Conservation (phyloP, 176 grass and related monocot genomes). For the Rhynchospora tenuis region DNA sequence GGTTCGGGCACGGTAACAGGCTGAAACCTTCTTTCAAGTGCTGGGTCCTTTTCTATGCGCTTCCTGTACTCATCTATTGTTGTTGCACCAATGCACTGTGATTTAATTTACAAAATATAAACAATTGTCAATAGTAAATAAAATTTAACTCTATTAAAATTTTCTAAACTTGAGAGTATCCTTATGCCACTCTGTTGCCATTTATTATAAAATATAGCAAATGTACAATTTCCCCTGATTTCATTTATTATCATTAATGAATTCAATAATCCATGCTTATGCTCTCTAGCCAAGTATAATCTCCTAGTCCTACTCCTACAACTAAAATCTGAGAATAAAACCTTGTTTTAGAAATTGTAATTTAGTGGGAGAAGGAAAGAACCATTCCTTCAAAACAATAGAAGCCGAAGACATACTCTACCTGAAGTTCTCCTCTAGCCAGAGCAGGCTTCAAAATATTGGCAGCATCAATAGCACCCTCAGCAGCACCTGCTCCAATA, state of each 20-base stretch:
- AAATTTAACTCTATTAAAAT: not conserved
- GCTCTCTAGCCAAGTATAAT: not conserved
- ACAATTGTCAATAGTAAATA: conserved; percentile 11
- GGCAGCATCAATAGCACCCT: conserved; percentile 98
- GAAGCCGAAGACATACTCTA: conserved; percentile 23
- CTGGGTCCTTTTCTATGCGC: conserved; percentile 98
- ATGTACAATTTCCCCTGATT: not conserved
- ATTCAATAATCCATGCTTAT: not conserved
- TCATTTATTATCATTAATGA: not conserved
- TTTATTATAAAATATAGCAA: not conserved
- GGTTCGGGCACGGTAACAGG: conserved; percentile 96
- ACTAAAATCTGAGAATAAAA: not conserved
- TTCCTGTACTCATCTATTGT: conserved; percentile 97
- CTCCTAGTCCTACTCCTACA: not conserved
- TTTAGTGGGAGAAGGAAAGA: not conserved
- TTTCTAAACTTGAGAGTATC: not conserved
- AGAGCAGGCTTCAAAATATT: conserved; percentile 99
- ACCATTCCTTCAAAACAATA: not conserved
- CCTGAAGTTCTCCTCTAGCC: conserved; percentile 98
- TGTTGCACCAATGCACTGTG: conserved; percentile 92
- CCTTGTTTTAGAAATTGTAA: not conserved
- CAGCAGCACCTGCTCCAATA: conserved; percentile 97
- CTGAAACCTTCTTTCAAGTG: conserved; percentile 91
- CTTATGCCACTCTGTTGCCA: not conserved
- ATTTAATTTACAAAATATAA: not conserved